Percentiles rank a stretch among this genome's conserved stretches.
Conservation (phyloP, 2,329 filamentous ascomycete species). For the Parasarocladium wereldwijsianum region DNA sequence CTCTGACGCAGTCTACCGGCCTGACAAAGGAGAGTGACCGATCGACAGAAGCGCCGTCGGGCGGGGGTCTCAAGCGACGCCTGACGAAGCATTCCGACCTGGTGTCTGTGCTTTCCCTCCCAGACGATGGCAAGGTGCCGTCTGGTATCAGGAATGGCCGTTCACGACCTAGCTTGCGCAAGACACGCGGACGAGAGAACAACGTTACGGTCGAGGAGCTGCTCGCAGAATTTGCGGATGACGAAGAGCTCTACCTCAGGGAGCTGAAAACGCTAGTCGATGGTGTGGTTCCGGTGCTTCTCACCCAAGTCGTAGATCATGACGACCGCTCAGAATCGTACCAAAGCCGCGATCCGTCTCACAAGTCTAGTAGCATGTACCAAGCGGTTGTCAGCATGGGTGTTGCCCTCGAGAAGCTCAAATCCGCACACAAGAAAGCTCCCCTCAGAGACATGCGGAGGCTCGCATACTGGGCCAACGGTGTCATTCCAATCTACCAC, state of each 20-base stretch:
- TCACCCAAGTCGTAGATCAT: slow-evolving; percentile 68
- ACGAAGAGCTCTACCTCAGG: slow-evolving; percentile 77
- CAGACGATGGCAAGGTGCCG: slow-evolving; percentile 38
- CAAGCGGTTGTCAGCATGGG: slow-evolving; percentile 93
- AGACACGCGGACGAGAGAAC: slow-evolving; percentile 50
- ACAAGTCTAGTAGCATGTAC: slow-evolving; percentile 48
- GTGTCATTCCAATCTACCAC: slow-evolving; percentile 62
- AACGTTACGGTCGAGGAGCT: slow-evolving; percentile 61
- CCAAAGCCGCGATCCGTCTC: slow-evolving; percentile 34
- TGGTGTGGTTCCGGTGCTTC: slow-evolving; percentile 82
- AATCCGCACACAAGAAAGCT: slow-evolving; percentile 64
- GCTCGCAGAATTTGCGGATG: slow-evolving; percentile 63
- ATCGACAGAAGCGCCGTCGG: slow-evolving; percentile 12
- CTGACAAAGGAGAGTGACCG: slow-evolving; percentile 29
- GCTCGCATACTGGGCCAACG: slow-evolving; percentile 69
- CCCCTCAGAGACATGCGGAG: slow-evolving; percentile 57
- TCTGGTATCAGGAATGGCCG: slow-evolving; percentile 54
- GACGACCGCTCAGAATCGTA: slow-evolving; percentile 51
- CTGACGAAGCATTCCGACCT: slow-evolving; percentile 88
- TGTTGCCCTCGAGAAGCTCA: slow-evolving; percentile 71
- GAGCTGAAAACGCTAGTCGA: slow-evolving; percentile 89
- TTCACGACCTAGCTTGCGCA: slow-evolving; percentile 66
- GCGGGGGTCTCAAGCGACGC: slow-evolving; percentile 50
- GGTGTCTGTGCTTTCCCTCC: slow-evolving; percentile 77
- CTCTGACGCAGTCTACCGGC: slow-evolving; percentile 36